Evolutionary conservation across 2,329 filamentous ascomycete genomes (phyloP).

Genomic region (Pezizomycotina sp.): DNA sequence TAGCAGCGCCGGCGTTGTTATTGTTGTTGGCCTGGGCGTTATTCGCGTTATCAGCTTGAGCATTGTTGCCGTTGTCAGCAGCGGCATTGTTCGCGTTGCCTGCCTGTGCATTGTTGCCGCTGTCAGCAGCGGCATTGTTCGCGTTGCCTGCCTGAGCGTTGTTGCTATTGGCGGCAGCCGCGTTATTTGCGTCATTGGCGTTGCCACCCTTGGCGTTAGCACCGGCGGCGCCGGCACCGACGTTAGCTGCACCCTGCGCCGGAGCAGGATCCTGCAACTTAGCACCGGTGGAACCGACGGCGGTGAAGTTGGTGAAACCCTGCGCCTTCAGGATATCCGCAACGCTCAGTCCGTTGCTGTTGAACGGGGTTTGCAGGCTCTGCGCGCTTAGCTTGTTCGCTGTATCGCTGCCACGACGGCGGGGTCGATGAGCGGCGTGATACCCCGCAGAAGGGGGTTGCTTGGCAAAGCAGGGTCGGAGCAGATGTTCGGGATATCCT

Average conservation of each 20-base stretch:
- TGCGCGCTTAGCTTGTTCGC: constrained; percentile 44
- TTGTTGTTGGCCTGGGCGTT: constrained; percentile 6
- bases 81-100: constrained; percentile 2
- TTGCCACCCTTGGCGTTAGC: constrained; percentile 20
- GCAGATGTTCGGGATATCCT: constrained; percentile 46
- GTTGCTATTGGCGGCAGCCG: constrained; percentile 18
- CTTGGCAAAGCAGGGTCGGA: constrained; percentile 45
- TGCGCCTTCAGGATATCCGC: constrained; percentile 46
- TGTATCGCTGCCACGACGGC: constrained; percentile 40
- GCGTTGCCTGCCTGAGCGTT: constrained; percentile 10
- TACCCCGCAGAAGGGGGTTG: constrained; percentile 45
- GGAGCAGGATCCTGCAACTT: constrained; percentile 26
- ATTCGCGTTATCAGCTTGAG: constrained; percentile 14
- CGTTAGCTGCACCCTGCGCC: constrained; percentile 28
- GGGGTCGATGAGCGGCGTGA: constrained; percentile 51
- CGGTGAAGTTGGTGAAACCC: constrained; percentile 47
- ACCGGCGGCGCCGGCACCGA: constrained; percentile 24
- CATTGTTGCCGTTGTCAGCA: constrained; percentile 1
- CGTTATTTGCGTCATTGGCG: constrained; percentile 16
- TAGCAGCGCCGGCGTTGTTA: constrained; percentile 3
- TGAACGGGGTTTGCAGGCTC: constrained; percentile 40
- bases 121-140: constrained; percentile 9
- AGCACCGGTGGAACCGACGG: no score
- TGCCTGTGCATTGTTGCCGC: constrained; percentile 2
- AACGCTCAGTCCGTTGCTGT: constrained; percentile 45